Evolutionary conservation across 2,329 filamentous ascomycete genomes (phyloP), one percentile per base, ranked within the genome.

Genomic region (Hymenoscyphus albidus): DNA sequence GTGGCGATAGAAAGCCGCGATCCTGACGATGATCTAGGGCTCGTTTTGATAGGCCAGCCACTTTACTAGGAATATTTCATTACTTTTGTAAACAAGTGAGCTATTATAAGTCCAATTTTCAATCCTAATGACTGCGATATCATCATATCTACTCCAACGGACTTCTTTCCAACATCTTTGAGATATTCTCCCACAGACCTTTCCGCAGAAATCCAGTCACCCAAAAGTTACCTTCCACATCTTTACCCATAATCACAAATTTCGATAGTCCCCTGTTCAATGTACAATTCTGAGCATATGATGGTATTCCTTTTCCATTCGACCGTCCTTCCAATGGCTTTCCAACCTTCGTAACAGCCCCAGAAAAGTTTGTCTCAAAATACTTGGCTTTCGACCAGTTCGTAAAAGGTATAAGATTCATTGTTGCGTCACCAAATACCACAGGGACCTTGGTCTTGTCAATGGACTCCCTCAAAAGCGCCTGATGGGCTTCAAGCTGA

Each of bases 311-410:
- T 22, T 16, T 56, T n/a, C 22, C 22, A 56, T 35, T 14, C n/a
- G 54, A 6, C 14, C 54, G 27, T 14, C 14, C 32, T 5, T 35
- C 54, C 18, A 16, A 22, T 10, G 12, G 16, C 14, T 35, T 32
- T 16, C 32, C 54, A 2, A 31, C 12, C 51, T 55, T 14, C 12
- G 2, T 7, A 12, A 56, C 16, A 4, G 69, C 69, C 3, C 61
- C 61, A 3, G 73, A 72, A 58, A 81, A 80, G 68, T 81, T 77
- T 6, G 72, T 70, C 1, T 74, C 68, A 55, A 75, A 76, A n/a
- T 80, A 69, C 44, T 74, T 70, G 6, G 72, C 76, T 54, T 75
- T 75, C 9, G 74, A 70, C 78, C 78, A 80, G 66, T 81, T 81
- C 9, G 73, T 77, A 48, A 77, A 73, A 2, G 68, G 63, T 16